These are phyloP conservation scores for Tricholoma sp. DNA, from an alignment of 768 basidiomycete genomes.

Conservation along the genomic window DNA sequence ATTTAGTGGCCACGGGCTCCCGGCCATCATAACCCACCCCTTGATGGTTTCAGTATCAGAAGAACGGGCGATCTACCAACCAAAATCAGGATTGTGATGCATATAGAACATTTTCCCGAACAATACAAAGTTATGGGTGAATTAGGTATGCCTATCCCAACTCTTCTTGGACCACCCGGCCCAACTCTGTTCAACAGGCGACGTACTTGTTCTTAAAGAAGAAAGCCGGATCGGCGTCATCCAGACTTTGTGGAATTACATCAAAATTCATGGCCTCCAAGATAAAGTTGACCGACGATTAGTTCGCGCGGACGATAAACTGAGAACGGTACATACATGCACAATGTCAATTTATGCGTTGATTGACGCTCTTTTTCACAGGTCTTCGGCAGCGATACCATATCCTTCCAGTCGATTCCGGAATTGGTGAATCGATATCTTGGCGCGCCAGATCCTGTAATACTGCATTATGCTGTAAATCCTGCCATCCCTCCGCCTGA, in stretches of 20 bases:
- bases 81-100: conserved; percentile 76
- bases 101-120: conserved; percentile 83
- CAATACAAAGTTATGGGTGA: conserved; percentile 78
- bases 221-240: conserved; percentile 79
- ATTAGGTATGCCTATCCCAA: conserved; percentile 43
- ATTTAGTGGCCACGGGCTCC: conserved; percentile 58
- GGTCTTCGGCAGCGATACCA: conserved; percentile 67
- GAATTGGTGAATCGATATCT: conserved; percentile 83
- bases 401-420: conserved; percentile 77
- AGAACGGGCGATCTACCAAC: conserved; percentile 77
- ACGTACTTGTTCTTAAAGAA: conserved; percentile 74
- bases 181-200: conserved; percentile 32
- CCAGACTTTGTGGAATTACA: conserved; percentile 87
- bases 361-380: conserved; percentile 19
- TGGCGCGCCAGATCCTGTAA: conserved; percentile 69
- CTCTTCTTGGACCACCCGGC: background rate
- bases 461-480: conserved; percentile 73
- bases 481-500: conserved; percentile 61
- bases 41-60: conserved; percentile 85
- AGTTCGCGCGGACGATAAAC: conserved; percentile 62
- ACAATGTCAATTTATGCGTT: background rate
- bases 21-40: conserved; percentile 49
- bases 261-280: conserved; percentile 78
- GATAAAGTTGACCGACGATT: conserved; percentile 75
- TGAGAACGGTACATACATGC: conserved; percentile 48